Evolutionary conservation across 345 rosid genomes (phyloP).

Genomic region (Lumnitzera racemosa): DNA sequence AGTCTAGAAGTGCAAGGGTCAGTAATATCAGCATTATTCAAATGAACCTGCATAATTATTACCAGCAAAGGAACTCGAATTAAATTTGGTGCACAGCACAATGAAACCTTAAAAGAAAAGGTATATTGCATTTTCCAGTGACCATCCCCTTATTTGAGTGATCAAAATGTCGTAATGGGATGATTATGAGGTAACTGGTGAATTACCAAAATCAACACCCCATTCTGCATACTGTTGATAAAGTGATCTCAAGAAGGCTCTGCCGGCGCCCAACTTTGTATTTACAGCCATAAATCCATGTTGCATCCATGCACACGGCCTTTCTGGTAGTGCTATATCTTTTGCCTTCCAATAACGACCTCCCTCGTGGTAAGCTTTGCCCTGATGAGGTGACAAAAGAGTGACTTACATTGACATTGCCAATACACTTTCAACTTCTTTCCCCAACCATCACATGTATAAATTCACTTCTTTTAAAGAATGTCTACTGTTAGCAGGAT

Average conservation of each 20-base stretch:
- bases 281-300: constrained; percentile 91
- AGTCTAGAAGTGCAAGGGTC: no score
- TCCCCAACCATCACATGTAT: not conserved
- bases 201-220: constrained; percentile 92
- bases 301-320: constrained; percentile 88
- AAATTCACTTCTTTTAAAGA: not conserved
- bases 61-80: no score
- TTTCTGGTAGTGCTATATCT: constrained; percentile 78
- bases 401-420: not conserved
- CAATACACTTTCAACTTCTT: not conserved
- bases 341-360: constrained; percentile 62
- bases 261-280: constrained; percentile 65
- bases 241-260: constrained; percentile 81
- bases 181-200: constrained; percentile 1
- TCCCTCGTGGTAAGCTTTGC: constrained; percentile 47
- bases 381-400: constrained; percentile 31
- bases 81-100: no score
- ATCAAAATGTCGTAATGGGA: not conserved
- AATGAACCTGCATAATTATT: no score
- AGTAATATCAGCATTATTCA: no score
- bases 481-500: no score
- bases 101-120: no score
- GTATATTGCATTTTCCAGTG: no score
- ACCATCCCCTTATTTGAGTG: no score
- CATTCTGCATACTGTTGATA: constrained; percentile 77